Conservation (phyloP, 1,284 basidiomycete species). For the Puccinia polysora region DNA sequence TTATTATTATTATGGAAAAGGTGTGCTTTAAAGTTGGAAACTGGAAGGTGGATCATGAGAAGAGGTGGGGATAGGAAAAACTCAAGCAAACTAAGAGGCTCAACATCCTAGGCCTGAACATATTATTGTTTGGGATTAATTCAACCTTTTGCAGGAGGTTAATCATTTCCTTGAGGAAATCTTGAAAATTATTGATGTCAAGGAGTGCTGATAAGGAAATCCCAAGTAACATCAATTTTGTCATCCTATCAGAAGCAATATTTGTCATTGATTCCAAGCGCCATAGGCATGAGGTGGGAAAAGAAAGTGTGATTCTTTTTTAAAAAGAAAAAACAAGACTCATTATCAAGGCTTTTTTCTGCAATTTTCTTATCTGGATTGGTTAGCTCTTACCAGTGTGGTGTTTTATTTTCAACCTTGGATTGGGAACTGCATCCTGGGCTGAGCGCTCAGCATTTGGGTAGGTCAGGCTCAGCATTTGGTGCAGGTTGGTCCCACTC, state of each 20-base stretch:
- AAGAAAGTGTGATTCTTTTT: not conserved
- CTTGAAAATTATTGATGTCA: constrained; percentile 70
- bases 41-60: not conserved
- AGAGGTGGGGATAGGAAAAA: not conserved
- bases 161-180: constrained; percentile 68
- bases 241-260: constrained; percentile 64
- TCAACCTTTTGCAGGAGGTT: constrained; percentile 72
- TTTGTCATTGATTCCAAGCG: too few relatives aligned
- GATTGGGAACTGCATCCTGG: too few relatives aligned
- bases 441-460: too few relatives aligned
- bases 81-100: constrained; percentile 45
- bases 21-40: constrained; percentile 40
- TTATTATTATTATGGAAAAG: constrained; percentile 41
- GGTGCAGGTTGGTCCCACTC: too few relatives aligned
- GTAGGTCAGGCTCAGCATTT: too few relatives aligned
- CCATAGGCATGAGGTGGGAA: too few relatives aligned
- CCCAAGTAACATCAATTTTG: constrained; percentile 71
- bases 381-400: constrained; percentile 62
- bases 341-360: not conserved
- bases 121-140: constrained; percentile 68
- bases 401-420: too few relatives aligned
- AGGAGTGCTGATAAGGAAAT: constrained; percentile 72
- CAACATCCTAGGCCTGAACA: constrained; percentile 70
- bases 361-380: too few relatives aligned
- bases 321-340: not conserved